A percentile compares a stretch with the other conserved stretches of the same genome.
Evolutionary conservation across 1,139 yeast species (phyloP).

Genomic region (Magnusiomyces magnusii): DNA sequence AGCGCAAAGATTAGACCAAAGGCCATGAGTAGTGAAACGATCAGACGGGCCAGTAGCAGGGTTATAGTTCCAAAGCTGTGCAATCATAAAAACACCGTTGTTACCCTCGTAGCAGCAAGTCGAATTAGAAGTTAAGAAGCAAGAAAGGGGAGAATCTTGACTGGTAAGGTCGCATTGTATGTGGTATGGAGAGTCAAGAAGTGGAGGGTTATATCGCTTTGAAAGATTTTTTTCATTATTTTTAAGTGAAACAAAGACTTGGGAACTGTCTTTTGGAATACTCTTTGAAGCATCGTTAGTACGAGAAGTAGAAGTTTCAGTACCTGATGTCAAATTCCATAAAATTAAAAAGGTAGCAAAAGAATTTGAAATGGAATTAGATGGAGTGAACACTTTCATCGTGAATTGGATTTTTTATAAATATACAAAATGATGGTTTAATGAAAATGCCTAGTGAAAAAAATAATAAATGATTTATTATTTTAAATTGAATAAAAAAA

Average conservation of each 20-base stretch:
- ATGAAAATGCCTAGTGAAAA: too few species aligned
- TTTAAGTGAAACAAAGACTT: not conserved
- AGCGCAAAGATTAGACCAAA: slow-evolving; percentile 80
- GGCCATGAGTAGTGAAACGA: slow-evolving; percentile 74
- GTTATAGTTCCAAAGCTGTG: slow-evolving; percentile 91
- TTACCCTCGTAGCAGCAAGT: slow-evolving; percentile 81
- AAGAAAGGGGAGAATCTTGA: slow-evolving; percentile 50
- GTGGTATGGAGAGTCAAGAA: not conserved
- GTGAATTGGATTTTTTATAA: not conserved
- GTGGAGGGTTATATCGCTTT: not conserved
- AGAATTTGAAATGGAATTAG: not conserved
- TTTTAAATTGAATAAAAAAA: too few species aligned
- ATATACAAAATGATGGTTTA: too few species aligned
- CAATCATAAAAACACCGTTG: slow-evolving; percentile 77
- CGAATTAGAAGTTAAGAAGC: slow-evolving; percentile 36
- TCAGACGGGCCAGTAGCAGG: slow-evolving; percentile 78
- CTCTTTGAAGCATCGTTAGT: not conserved
- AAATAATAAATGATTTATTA: too few species aligned
- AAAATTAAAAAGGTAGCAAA: not conserved
- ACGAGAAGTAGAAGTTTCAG: not conserved
- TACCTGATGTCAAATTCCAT: not conserved
- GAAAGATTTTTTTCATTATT: not conserved
- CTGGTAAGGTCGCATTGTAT: not conserved
- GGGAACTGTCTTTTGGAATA: not conserved
- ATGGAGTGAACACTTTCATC: not conserved